A percentile compares a stretch with the other conserved stretches of the same genome.
Conservation (phyloP, 2,329 filamentous ascomycete genomes). For the Xylariaceae sp. region DNA sequence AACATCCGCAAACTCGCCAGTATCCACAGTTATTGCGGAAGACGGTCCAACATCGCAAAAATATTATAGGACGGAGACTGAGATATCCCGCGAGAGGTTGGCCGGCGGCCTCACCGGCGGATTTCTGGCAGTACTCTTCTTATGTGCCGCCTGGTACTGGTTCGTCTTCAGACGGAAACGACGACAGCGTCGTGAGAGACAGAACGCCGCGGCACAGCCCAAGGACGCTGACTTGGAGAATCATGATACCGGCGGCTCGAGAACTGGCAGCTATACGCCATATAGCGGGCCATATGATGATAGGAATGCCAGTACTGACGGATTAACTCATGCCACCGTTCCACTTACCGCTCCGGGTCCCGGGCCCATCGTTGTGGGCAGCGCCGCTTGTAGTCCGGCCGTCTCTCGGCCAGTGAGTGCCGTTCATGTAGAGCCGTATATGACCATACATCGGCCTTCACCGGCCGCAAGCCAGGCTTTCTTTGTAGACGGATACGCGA, state of each 20-base stretch:
- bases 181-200: constrained; percentile 7
- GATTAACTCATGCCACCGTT: not conserved
- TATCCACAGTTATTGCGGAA: not conserved
- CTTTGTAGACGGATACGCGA: not conserved
- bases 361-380: not conserved
- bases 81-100: constrained; percentile 1
- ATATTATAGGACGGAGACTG: not conserved
- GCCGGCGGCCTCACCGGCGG: constrained; percentile 20
- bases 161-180: constrained; percentile 18
- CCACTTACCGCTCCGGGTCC: not conserved
- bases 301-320: constrained; percentile 1
- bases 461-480: not conserved
- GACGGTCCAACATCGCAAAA: not conserved
- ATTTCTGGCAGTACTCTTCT: constrained; percentile 15
- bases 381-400: too few species aligned
- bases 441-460: not conserved
- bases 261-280: not conserved
- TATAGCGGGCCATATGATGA: not conserved
- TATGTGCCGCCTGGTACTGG: constrained; percentile 20
- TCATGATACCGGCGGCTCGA: constrained; percentile 11
- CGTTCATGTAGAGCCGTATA: not conserved
- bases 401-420: too few species aligned
- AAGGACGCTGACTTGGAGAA: constrained; percentile 24
- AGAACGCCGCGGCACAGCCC: not conserved
- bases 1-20: not conserved